phyloP scores from a whole-genome alignment of 2,329 filamentous ascomycete species.

The Colletotrichum phormii region DNA sequence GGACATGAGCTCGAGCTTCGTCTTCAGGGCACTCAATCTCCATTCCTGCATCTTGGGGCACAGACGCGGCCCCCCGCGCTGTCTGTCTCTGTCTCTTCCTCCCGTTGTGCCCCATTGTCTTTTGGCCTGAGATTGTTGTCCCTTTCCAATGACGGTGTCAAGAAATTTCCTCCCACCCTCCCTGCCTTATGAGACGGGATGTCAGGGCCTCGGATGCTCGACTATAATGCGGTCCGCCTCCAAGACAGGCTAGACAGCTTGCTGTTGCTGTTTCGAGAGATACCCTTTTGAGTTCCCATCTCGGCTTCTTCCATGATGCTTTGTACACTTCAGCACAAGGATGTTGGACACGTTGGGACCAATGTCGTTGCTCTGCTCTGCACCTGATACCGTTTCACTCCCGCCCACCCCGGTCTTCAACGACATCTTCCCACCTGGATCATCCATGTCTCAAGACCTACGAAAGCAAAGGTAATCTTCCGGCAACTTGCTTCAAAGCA shows the following conservation, averaged over 20 bases:
- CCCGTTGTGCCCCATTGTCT: neutral
- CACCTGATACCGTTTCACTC: constrained; percentile 10
- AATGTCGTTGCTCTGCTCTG: neutral
- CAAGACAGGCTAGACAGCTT: neutral
- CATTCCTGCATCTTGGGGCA: neutral
- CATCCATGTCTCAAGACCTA: neutral
- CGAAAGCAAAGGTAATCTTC: neutral
- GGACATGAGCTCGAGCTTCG: constrained; percentile 10
- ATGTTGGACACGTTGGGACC: neutral
- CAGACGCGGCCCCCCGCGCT: neutral
- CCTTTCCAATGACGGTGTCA: constrained; percentile 3
- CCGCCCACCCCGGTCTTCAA: neutral
- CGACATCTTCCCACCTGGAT: neutral
- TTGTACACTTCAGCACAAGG: neutral
- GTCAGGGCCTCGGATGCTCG: constrained; percentile 32
- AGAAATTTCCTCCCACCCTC: neutral
- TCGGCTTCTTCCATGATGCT: neutral
- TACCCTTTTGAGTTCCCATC: neutral
- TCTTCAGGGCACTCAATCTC: constrained; percentile 5
- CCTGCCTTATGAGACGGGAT: constrained; percentile 31
- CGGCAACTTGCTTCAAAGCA: constrained; percentile 1
- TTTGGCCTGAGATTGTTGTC: neutral
- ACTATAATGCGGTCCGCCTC: constrained; percentile 12
- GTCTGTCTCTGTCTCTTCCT: neutral
- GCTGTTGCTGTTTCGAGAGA: neutral